Percentiles rank a stretch among this genome's conserved stretches.
These are phyloP conservation scores for Schrenkiella parvula DNA, from an alignment of 345 rosid genomes.

Conservation along the genomic window DNA sequence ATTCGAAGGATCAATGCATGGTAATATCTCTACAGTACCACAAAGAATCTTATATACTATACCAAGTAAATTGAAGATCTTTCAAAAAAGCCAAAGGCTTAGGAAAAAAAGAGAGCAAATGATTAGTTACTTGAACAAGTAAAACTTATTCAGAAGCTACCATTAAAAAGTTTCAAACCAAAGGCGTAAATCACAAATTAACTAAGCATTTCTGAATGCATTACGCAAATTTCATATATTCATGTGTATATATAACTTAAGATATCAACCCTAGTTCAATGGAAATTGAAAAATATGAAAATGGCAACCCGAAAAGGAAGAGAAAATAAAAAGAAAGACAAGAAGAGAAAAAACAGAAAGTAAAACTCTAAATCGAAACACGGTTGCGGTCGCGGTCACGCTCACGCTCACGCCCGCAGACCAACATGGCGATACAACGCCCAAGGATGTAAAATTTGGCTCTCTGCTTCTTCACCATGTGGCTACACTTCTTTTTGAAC, in stretches of 20 bases:
- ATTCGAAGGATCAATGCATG: not conserved
- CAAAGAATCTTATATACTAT: not conserved
- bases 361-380: conserved; percentile 1
- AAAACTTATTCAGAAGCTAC: not conserved
- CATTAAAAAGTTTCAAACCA: not conserved
- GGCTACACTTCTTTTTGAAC: conserved; percentile 67
- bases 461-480: conserved; percentile 70
- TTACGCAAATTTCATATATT: conserved; percentile 13
- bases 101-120: not conserved
- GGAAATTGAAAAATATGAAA: conserved; percentile 4
- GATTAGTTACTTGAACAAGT: conserved; percentile 4
- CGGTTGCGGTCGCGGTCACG: conserved; percentile 27
- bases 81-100: not conserved
- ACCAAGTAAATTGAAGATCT: not conserved
- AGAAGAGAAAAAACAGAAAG: not conserved
- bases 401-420: conserved; percentile 59
- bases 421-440: conserved; percentile 73
- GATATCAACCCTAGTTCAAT: conserved; percentile 16
- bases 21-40: conserved; percentile 3
- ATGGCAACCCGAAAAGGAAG: not conserved
- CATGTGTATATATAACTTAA: conserved; percentile 16
- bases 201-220: conserved; percentile 17
- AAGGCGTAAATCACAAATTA: not conserved
- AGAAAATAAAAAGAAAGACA: not conserved
- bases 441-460: conserved; percentile 77